Conservation (phyloP, 805 yeast species). For the Candida vaughaniae region DNA sequence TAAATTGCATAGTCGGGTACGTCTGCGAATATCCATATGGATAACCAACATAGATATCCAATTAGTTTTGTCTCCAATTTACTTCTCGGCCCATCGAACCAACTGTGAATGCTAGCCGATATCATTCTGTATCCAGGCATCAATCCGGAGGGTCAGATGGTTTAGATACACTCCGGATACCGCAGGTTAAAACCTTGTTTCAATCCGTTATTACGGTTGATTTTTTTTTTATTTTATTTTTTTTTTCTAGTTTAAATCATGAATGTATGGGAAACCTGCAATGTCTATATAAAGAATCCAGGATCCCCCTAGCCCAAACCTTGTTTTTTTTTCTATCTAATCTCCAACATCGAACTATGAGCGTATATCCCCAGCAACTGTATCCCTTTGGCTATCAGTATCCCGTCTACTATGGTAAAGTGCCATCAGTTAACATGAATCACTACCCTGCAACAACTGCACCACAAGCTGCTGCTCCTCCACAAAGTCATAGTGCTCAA, state of each 20-base stretch:
- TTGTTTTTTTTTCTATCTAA: background rate
- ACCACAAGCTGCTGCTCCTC: constrained; percentile 4
- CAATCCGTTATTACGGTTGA: background rate
- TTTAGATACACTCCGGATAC: background rate
- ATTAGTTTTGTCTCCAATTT: too few species aligned
- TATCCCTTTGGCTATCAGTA: constrained; percentile 13
- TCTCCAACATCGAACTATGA: constrained; percentile 5
- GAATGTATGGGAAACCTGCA: background rate
- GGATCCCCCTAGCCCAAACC: constrained; percentile 6
- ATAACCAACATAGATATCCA: background rate
- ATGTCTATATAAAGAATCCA: constrained; percentile 1
- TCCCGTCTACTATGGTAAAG: constrained; percentile 7
- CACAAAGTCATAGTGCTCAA: constrained; percentile 1
- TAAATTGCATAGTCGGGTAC: too few species aligned
- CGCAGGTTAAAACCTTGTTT: background rate
- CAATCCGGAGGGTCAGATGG: background rate
- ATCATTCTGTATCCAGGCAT: too few species aligned
- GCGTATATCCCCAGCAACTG: constrained; percentile 11
- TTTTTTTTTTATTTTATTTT: too few species aligned
- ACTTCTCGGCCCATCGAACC: too few species aligned
- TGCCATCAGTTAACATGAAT: background rate
- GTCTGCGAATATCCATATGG: background rate
- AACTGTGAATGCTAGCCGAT: too few species aligned
- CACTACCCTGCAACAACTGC: background rate
- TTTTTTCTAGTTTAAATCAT: background rate